A percentile compares a stretch with the other conserved stretches of the same genome.
phyloP scores from a whole-genome alignment of 2,329 filamentous ascomycete species.

The Ophiostoma novo-ulmi region DNA sequence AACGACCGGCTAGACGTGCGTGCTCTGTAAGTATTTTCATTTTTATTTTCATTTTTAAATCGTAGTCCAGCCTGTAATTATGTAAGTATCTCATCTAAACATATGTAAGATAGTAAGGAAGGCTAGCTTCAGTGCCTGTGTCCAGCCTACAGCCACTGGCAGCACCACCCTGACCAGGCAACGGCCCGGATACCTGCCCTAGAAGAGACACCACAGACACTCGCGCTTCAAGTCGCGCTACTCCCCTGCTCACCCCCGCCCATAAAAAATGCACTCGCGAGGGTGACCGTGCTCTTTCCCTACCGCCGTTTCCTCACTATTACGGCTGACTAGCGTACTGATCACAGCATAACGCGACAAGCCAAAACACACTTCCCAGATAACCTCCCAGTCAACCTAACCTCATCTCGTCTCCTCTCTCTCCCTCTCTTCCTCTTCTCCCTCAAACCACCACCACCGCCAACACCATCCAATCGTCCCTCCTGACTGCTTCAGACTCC shows the following conservation, averaged over 20 bases:
- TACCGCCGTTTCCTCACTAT: neutral
- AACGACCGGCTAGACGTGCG: neutral
- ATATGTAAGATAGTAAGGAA: neutral
- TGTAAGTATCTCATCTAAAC: neutral
- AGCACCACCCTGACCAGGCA: slow-evolving; percentile 15
- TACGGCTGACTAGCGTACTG: slow-evolving; percentile 4
- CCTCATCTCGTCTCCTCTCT: slow-evolving; percentile 9
- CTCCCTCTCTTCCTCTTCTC: slow-evolving; percentile 24
- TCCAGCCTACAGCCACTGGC: neutral
- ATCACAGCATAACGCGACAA: slow-evolving; percentile 13
- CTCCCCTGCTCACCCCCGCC: neutral
- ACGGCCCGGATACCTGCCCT: slow-evolving; percentile 10
- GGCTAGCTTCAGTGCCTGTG: neutral
- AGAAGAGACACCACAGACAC: neutral
- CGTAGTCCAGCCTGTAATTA: neutral
- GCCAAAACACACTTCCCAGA: slow-evolving; percentile 9
- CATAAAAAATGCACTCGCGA: slow-evolving; percentile 15
- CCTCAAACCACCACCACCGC: slow-evolving; percentile 10
- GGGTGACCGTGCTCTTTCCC: slow-evolving; percentile 17
- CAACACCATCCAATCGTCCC: slow-evolving; percentile 8
- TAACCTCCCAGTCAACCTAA: slow-evolving; percentile 7
- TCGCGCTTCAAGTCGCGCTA: slow-evolving; percentile 18
- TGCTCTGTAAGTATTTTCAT: neutral
- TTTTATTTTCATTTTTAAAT: neutral
- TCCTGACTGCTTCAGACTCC: slow-evolving; percentile 25